A percentile compares a stretch with the other conserved stretches of the same genome.
These are phyloP conservation scores for Allomyces macrogynus DNA, from an alignment of 192 early-diverging fungal species.

Conservation along the genomic window DNA sequence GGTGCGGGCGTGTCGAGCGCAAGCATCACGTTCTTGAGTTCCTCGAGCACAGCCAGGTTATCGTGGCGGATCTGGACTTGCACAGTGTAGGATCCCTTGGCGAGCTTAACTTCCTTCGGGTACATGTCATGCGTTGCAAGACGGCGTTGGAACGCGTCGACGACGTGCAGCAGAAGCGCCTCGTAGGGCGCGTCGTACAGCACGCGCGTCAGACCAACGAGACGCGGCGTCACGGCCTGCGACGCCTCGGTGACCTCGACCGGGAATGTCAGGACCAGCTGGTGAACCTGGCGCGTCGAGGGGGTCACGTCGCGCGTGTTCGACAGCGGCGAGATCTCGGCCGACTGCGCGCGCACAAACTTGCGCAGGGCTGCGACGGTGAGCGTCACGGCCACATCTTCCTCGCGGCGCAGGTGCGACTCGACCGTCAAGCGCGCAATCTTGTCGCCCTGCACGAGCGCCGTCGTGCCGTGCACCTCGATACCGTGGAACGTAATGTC, in stretches of 20 bases:
- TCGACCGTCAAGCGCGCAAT: conserved; percentile 52
- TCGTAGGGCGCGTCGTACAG: conserved; percentile 53
- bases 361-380: conserved; percentile 39
- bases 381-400: conserved; percentile 30
- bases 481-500: conserved; percentile 66
- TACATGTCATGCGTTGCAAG: conserved; percentile 52
- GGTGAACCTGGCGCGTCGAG: conserved; percentile 40
- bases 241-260: conserved; percentile 29
- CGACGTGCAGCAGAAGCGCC: conserved; percentile 31
- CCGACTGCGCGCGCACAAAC: conserved; percentile 39
- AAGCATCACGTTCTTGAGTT: conserved; percentile 37
- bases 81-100: conserved; percentile 65
- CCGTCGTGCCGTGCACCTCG: conserved; percentile 19
- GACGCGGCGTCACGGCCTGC: conserved; percentile 25
- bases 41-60: conserved; percentile 46
- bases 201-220: neutral
- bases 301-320: conserved; percentile 57
- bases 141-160: conserved; percentile 58
- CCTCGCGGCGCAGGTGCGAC: conserved; percentile 51
- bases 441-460: conserved; percentile 18
- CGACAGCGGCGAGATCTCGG: conserved; percentile 35
- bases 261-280: conserved; percentile 53
- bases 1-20: conserved; percentile 42
- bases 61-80: conserved; percentile 57
- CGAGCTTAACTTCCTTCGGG: conserved; percentile 40